Conservation (phyloP, 2,329 filamentous ascomycete genomes). For the Gnomoniopsis smithogilvyi region DNA sequence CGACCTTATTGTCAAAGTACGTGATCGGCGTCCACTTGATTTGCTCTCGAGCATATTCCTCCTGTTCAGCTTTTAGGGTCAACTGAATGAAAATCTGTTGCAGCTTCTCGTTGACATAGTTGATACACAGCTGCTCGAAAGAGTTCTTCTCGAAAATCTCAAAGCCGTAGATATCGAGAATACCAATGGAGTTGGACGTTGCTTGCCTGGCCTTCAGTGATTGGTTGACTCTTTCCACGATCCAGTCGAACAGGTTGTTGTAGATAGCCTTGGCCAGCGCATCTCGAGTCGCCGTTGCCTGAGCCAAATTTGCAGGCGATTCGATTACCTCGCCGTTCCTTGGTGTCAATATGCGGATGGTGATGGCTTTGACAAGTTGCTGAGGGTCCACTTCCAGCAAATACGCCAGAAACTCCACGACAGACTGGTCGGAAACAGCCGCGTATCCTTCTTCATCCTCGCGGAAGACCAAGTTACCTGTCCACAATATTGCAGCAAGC, state of each 20-base stretch:
- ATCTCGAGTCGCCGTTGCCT: slow-evolving; percentile 84
- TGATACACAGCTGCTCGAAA: slow-evolving; percentile 98
- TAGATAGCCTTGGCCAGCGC: slow-evolving; percentile 95
- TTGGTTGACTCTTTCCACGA: slow-evolving; percentile 85
- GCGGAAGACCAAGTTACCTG: slow-evolving; percentile 86
- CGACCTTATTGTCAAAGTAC: slow-evolving; percentile 99
- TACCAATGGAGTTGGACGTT: slow-evolving; percentile 84
- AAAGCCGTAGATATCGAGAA: slow-evolving; percentile 98
- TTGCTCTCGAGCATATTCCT: slow-evolving; percentile 92
- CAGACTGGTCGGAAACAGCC: slow-evolving; percentile 79
- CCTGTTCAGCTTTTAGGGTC: slow-evolving; percentile 93
- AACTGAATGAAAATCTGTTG: slow-evolving; percentile 99
- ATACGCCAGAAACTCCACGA: slow-evolving; percentile 93
- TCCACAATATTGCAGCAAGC: slow-evolving; percentile 87
- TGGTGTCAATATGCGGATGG: slow-evolving; percentile 77
- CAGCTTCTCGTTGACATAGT: slow-evolving; percentile 98
- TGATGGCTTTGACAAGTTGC: slow-evolving; percentile 82
- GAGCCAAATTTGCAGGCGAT: slow-evolving; percentile 79
- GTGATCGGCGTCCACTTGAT: slow-evolving; percentile 99
- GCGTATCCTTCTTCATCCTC: slow-evolving; percentile 92
- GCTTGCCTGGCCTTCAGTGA: slow-evolving; percentile 77
- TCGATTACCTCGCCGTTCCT: slow-evolving; percentile 65
- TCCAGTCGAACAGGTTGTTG: slow-evolving; percentile 98
- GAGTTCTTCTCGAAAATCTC: slow-evolving; percentile 99
- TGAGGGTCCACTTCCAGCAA: slow-evolving; percentile 82